Evolutionary conservation across 2,329 filamentous ascomycete species (phyloP), one percentile per base, ranked within the genome.

Genomic region (Periconia digitata): DNA sequence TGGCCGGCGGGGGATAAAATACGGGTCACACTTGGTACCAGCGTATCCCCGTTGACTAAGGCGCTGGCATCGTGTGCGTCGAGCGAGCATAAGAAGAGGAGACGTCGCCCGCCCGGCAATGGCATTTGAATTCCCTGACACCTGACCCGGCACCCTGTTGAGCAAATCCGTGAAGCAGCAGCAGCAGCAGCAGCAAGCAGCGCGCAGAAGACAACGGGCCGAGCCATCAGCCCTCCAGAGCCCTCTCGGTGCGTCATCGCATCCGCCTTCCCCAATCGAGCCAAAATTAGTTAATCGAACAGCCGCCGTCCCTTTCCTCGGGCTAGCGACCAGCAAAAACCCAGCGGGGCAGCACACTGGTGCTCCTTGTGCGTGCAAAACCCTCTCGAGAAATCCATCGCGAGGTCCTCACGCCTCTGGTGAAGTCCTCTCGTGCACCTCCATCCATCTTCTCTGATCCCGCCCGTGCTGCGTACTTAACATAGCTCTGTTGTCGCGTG

Each of bases 1-100:
- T 16, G 23, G 38, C 38, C 15, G 21, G 58, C 46, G 10, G 27
- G 53, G 47, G 55, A 59, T 58, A 63, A 45, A 56, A 43, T 38
- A 29, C 40, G 35, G 42, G 15, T 40, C 40, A 41, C 24, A 13
- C 7, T 27, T n/a, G n/a, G n/a, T 13, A 32, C 27, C n/a, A 15
- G 27, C 27, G 27, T 32, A 32, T 32, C 27, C 27, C 27, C 27
- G 27, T 32, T 27, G 7, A 27, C 24, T 27, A 13, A 32, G 27
- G 10, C n/a, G 27, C 27, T 4, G 27, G 27, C 27, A 32, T 13
- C 27, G 27, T 15, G 10, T 32, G 27, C 3, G 27, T 32, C 27
- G 8, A 32, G 27, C 27, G 8, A 32, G 27, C 27, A 32, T 32
- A 32, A 32, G n/a, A n/a, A n/a, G 27, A 32, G 27, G 27, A 32